Evolutionary conservation across 805 yeast genomes (phyloP).

Genomic region (Candida xyloterini): DNA sequence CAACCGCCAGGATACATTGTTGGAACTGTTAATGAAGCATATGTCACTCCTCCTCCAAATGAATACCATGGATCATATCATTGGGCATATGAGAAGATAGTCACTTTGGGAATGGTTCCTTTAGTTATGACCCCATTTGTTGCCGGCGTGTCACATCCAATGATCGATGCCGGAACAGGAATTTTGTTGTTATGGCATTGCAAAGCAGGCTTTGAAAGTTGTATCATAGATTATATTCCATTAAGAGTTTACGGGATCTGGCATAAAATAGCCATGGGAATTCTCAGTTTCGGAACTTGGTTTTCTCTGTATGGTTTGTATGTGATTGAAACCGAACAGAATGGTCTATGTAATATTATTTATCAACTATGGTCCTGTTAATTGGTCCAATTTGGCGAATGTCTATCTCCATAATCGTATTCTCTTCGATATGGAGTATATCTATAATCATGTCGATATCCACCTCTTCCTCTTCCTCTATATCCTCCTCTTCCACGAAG

Average conservation of each 20-base stretch:
- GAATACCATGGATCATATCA: slow-evolving; percentile 81
- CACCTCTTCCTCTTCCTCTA: background rate
- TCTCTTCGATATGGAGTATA: slow-evolving; percentile 9
- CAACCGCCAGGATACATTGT: slow-evolving; percentile 89
- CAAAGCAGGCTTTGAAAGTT: slow-evolving; percentile 83
- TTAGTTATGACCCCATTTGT: slow-evolving; percentile 71
- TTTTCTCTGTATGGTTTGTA: slow-evolving; percentile 78
- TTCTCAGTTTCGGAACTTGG: slow-evolving; percentile 70
- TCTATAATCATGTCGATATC: slow-evolving; percentile 4
- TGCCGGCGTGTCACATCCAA: slow-evolving; percentile 64
- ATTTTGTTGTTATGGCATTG: slow-evolving; percentile 69
- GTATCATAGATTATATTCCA: slow-evolving; percentile 92
- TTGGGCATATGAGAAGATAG: slow-evolving; percentile 84
- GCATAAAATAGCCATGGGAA: slow-evolving; percentile 63
- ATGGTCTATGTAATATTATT: slow-evolving; percentile 71
- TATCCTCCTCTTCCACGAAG: slow-evolving; percentile 12
- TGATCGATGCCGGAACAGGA: slow-evolving; percentile 72
- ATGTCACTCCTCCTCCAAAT: slow-evolving; percentile 57
- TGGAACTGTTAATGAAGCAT: slow-evolving; percentile 94
- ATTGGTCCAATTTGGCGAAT: background rate
- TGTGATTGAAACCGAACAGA: slow-evolving; percentile 72
- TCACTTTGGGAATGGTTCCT: slow-evolving; percentile 74
- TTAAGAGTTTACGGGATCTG: slow-evolving; percentile 76
- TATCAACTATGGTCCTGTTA: slow-evolving; percentile 53
- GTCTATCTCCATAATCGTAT: background rate